phyloP scores from a whole-genome alignment of 176 grass and related monocot species.

The Avena insularis region DNA sequence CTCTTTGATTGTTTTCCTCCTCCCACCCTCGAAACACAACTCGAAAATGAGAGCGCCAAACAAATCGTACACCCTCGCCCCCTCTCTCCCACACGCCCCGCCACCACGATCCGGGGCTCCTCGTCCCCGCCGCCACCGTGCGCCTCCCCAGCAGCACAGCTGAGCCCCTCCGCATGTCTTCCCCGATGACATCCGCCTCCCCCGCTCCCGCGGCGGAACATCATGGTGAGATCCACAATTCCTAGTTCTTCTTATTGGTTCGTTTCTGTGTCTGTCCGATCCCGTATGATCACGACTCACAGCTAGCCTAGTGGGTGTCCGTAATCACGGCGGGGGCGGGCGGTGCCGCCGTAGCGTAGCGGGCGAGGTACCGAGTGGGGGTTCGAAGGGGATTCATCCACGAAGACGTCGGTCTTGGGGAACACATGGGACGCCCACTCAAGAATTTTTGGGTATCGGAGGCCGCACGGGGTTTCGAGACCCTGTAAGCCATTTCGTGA shows the following conservation, averaged over 20 bases:
- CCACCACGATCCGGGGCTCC: neutral
- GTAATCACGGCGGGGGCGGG: neutral
- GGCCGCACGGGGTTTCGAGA: neutral
- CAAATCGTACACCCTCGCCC: conserved; percentile 2
- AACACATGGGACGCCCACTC: neutral
- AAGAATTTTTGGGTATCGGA: neutral
- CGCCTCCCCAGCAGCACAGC: neutral
- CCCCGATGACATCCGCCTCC: neutral
- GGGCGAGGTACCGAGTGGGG: neutral
- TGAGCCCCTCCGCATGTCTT: neutral
- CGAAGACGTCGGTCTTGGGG: neutral
- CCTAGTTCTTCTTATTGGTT: neutral
- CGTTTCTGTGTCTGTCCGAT: neutral
- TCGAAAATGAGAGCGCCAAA: conserved; percentile 62
- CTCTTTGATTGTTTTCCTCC: neutral
- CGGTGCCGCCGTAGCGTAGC: neutral
- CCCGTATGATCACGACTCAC: neutral
- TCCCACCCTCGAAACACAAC: neutral
- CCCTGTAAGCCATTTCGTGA: neutral
- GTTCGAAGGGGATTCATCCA: neutral
- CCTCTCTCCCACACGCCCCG: neutral
- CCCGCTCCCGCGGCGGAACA: neutral
- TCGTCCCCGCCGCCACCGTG: neutral
- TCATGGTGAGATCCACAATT: conserved; percentile 45
- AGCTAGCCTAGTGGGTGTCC: neutral